phyloP scores from a whole-genome alignment of 306 rosid species.

The Herpetospermum pedunculosum region DNA sequence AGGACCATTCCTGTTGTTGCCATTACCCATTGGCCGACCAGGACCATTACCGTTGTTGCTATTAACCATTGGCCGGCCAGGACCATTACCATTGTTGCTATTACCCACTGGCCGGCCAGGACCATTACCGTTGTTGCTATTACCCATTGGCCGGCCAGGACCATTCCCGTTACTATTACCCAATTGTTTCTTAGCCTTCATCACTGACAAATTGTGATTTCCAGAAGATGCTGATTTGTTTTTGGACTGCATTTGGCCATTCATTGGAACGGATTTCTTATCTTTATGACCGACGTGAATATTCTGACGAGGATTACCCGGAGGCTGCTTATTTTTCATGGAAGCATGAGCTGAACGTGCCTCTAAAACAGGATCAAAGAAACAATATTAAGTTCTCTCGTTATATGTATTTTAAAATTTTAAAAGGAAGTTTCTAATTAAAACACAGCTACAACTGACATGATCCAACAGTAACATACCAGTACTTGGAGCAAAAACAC shows the following conservation, averaged over 20 bases:
- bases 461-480: conserved; percentile 39
- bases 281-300: conserved; percentile 25
- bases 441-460: background rate
- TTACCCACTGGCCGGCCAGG: conserved; percentile 45
- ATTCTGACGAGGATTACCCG: conserved; percentile 27
- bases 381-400: conserved; percentile 41
- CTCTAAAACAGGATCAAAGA: conserved; percentile 61
- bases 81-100: background rate
- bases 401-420: conserved; percentile 20
- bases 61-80: background rate
- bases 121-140: conserved; percentile 29
- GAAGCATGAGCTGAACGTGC: conserved; percentile 38
- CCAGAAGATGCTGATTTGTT: conserved; percentile 33
- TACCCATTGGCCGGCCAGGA: conserved; percentile 50
- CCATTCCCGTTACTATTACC: conserved; percentile 41
- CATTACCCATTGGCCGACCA: background rate
- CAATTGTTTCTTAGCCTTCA: conserved; percentile 53
- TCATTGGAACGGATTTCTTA: conserved; percentile 25
- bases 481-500: conserved; percentile 21
- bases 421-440: conserved; percentile 5
- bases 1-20: background rate
- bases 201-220: conserved; percentile 21
- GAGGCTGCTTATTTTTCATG: conserved; percentile 35
- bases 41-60: background rate
- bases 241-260: conserved; percentile 35